phyloP scores from a whole-genome alignment of 2,329 filamentous ascomycete genomes.

The Incumbomyces delicatus region DNA sequence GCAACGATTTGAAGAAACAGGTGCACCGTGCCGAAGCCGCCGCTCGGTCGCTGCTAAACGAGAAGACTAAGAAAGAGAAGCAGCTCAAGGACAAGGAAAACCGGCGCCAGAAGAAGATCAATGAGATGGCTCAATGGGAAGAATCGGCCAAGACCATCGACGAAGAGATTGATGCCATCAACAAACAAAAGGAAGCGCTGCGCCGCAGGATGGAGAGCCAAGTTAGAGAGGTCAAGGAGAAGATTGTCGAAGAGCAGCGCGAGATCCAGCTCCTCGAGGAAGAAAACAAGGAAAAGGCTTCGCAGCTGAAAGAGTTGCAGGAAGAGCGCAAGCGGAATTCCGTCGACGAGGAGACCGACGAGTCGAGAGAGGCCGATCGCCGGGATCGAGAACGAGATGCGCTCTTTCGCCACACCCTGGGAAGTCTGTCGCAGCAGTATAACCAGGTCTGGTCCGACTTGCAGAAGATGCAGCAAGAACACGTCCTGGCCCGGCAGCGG shows the following conservation, averaged over 20 bases:
- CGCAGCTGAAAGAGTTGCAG: conserved; percentile 52
- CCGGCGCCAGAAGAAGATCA: conserved; percentile 50
- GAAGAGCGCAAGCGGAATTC: conserved; percentile 45
- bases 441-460: conserved; percentile 23
- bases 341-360: conserved; percentile 37
- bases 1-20: conserved; percentile 70
- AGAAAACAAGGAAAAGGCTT: conserved; percentile 50
- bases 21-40: conserved; percentile 69
- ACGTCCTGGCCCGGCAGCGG: conserved; percentile 16
- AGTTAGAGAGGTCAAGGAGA: conserved; percentile 32
- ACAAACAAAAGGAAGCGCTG: conserved; percentile 33
- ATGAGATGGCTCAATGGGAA: conserved; percentile 51
- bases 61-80: conserved; percentile 66
- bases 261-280: conserved; percentile 51
- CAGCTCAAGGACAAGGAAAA: conserved; percentile 50
- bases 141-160: conserved; percentile 44
- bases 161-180: conserved; percentile 36
- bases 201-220: conserved; percentile 31
- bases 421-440: conserved; percentile 34
- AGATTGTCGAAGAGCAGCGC: conserved; percentile 36
- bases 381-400: conserved; percentile 40
- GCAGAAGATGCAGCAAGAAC: conserved; percentile 17
- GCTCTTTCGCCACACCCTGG: conserved; percentile 37
- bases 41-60: conserved; percentile 71
- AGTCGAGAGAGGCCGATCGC: conserved; percentile 42